Evolutionary conservation across 106 monocot species (phyloP).

Genomic region (Narthecium ossifragum): DNA sequence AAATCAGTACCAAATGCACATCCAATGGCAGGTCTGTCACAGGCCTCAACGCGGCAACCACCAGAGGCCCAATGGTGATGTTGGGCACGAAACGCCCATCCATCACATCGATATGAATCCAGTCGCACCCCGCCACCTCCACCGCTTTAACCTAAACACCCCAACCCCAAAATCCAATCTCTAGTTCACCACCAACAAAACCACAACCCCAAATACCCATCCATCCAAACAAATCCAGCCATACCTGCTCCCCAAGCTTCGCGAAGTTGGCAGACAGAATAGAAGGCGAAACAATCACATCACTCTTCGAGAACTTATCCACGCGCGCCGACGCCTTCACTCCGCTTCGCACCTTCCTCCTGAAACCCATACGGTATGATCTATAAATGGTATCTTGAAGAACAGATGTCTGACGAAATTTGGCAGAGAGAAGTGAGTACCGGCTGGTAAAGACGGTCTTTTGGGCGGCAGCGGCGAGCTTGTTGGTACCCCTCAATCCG

Average conservation of each 20-base stretch:
- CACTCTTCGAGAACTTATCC: slow-evolving; percentile 83
- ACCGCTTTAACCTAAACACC: slow-evolving; percentile 81
- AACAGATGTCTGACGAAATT: too few species aligned
- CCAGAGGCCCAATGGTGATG: slow-evolving; percentile 94
- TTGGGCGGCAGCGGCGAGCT: too few species aligned
- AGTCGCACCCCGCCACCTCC: slow-evolving; percentile 94
- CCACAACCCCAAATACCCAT: neutral
- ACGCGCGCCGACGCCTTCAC: slow-evolving; percentile 76
- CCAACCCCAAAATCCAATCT: neutral
- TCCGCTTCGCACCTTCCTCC: slow-evolving; percentile 33
- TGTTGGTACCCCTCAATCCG: too few species aligned
- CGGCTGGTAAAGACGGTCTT: too few species aligned
- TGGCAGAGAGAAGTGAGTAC: too few species aligned
- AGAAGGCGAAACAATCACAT: slow-evolving; percentile 95
- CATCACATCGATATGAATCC: slow-evolving; percentile 99
- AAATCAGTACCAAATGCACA: slow-evolving; percentile 77
- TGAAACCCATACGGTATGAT: too few species aligned
- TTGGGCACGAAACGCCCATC: slow-evolving; percentile 98
- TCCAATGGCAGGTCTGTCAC: slow-evolving; percentile 97
- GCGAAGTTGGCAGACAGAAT: slow-evolving; percentile 95
- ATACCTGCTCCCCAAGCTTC: slow-evolving; percentile 92
- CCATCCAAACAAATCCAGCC: neutral
- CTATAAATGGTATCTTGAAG: too few species aligned
- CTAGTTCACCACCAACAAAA: neutral
- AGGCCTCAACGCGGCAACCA: slow-evolving; percentile 87